These are phyloP conservation scores for Triticum urartu DNA, from an alignment of 176 grass and related monocot genomes.

Conservation along the genomic window DNA sequence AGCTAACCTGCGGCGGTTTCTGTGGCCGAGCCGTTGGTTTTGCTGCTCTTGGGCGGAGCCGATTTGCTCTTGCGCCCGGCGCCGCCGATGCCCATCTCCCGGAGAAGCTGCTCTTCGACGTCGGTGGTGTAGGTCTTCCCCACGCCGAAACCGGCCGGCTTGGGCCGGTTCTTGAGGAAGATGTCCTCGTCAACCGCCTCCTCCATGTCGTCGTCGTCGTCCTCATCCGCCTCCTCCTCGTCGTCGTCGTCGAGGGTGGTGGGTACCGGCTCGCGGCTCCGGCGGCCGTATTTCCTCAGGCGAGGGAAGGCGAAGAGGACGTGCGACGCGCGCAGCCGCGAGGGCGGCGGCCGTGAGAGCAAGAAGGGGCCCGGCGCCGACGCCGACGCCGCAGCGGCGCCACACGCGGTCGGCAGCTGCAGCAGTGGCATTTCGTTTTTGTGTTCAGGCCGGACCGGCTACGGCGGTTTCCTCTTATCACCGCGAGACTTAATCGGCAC, in stretches of 20 bases:
- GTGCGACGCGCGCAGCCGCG: conserved; percentile 7
- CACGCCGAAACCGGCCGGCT: conserved; percentile 52
- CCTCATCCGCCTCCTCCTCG: background rate
- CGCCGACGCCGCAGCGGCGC: background rate
- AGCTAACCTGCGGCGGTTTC: conserved; percentile 29
- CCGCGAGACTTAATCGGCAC: background rate
- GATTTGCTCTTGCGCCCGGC: conserved; percentile 24
- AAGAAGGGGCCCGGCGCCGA: background rate
- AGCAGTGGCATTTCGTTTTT: conserved; percentile 31
- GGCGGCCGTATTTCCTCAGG: conserved; percentile 42
- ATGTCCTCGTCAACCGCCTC: conserved; percentile 39
- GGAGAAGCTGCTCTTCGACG: conserved; percentile 56
- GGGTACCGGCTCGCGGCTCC: conserved; percentile 7
- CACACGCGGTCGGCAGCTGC: background rate
- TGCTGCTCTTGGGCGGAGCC: background rate
- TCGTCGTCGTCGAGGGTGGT: conserved; percentile 17
- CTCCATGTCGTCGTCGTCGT: background rate
- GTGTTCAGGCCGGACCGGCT: background rate
- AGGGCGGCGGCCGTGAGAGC: background rate
- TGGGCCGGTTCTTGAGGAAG: conserved; percentile 43
- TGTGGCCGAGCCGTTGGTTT: background rate
- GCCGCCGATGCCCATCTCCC: conserved; percentile 51
- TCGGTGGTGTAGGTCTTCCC: conserved; percentile 57
- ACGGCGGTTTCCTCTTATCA: conserved; percentile 1
- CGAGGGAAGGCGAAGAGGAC: conserved; percentile 25